Base-by-base conservation (phyloP, 352 stramenopile genomes). In the Phytopythium ostracodes region DNA sequence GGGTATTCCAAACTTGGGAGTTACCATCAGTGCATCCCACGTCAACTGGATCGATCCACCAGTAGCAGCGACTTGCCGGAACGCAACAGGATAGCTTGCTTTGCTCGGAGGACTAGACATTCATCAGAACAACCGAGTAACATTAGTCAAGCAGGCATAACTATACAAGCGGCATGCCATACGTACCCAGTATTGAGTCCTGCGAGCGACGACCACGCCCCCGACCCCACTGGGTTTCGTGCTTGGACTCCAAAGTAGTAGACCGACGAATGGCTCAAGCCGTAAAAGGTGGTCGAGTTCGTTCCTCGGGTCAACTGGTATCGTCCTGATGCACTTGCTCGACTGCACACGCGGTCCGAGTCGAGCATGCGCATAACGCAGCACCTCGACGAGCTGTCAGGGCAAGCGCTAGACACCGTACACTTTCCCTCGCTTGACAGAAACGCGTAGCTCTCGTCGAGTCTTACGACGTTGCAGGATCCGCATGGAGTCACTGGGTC, bases 191-290 rank as follows among this genome's bases (percentile, higher is more conserved):
- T 88, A 44, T 52, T 56, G 3, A 88, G 50, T 4, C 66, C 70
- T 2, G 65, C 47, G 20, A 82, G 65, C 0, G 44, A 52, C 11
- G 77, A 84, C 9, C 65, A 60, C 1, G 8, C 24, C 33, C 81
- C 82, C 11, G 33, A 59, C 27, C 79, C 81, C 12, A 75, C 64
- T 12, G 50, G 29, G 54, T 80, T 89, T 33, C 70, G 76, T 1
- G 70, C 77, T 73, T 76, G 70, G 0, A 89, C 73, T 24, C 74
- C 76, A 49, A 87, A 71, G 53, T 74, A 84, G 43, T 89, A 91
- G 2, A 52, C 67, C 14, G 79, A 75, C 9, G 79, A 85, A 40
- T 77, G 71, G 27, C 72, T 77, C 0, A 91, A 64, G 5, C 59
- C 61, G 22, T 68, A 64, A 44, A 88, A 82, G 25, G 68, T n/a